Base-by-base conservation (phyloP, 164 flowering plant species). In the Saururus chinensis region DNA sequence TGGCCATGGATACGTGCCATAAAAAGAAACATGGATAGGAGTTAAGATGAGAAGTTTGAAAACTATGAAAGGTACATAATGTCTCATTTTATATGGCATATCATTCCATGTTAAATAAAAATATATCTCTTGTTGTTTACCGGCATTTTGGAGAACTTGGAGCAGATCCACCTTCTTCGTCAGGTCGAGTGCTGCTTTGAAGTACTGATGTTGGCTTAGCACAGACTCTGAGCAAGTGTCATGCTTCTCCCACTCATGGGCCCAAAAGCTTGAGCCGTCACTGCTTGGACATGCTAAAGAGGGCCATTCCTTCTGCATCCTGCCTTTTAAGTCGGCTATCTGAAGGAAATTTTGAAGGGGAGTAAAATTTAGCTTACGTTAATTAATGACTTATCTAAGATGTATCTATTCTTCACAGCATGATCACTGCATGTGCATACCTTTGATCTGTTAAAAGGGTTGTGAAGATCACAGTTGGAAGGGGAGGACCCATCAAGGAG, bases 221-320 rank as follows among this genome's bases (percentile, higher is more conserved):
- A 69, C 63, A 22, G 81, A 71, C 64, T 73, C 78, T 0, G 85
- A 77, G 72, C 85, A 81, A 14, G 76, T 77, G 13, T 81, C 85
- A 24, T 79, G 83, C 42, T 74, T 81, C 20, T 64, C 67, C 85
- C 85, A 81, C 60, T 81, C 85, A 20, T 79, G 81, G 13, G 61
- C 21, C 85, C 83, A 81, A 13, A 81, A 76, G 40, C 54, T 54
- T 0, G 22, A 21, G 11, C 77, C 79, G n/a, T 72, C 61, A 40
- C 65, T 58, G 52, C 75, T 74, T 7, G 79, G 80, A 64, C 82
- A 79, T 23, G 80, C 64, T 5, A 81, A 74, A 0, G 85, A 45
- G 13, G 83, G 83, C 85, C 85, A 81, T 19, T 48, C 30, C 17
- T 20, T 48, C 35, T 45, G 25, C 67, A 64, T 45, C 24, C 24